Evolutionary conservation across 352 stramenopile genomes (phyloP).

Genomic region (Phytophthora tubulina): DNA sequence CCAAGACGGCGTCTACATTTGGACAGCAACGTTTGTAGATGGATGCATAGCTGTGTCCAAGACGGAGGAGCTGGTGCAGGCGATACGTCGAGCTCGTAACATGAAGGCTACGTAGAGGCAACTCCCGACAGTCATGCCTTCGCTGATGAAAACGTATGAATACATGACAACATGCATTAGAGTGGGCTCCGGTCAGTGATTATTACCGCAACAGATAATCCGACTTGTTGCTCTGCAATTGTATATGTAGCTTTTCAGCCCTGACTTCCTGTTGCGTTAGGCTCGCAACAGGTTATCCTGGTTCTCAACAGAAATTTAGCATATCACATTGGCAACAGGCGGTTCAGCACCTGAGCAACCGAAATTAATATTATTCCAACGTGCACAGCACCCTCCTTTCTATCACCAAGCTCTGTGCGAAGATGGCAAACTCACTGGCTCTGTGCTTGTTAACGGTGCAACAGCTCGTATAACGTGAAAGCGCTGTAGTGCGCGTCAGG

Average conservation of each 20-base stretch:
- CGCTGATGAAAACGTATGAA: too few relatives aligned
- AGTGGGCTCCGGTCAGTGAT: neutral
- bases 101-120: too few relatives aligned
- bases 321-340: slow-evolving; percentile 8
- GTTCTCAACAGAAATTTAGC: slow-evolving; percentile 9
- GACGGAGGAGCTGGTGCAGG: slow-evolving; percentile 8
- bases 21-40: slow-evolving; percentile 12
- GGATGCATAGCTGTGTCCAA: neutral
- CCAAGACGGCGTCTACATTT: slow-evolving; percentile 10
- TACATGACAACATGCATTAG: neutral
- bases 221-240: neutral
- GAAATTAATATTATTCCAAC: slow-evolving; percentile 8
- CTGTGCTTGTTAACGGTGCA: too few relatives aligned
- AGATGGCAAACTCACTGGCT: too few relatives aligned
- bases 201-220: neutral
- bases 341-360: slow-evolving; percentile 15
- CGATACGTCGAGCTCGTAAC: neutral
- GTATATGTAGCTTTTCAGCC: neutral
- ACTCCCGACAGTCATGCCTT: too few relatives aligned
- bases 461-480: too few relatives aligned
- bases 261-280: slow-evolving; percentile 16
- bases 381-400: too few relatives aligned
- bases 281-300: neutral
- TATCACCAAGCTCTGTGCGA: too few relatives aligned
- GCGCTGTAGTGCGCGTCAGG: too few relatives aligned